Conservation (phyloP, 257 asterid genomes). For the Linderniella brevidens region DNA sequence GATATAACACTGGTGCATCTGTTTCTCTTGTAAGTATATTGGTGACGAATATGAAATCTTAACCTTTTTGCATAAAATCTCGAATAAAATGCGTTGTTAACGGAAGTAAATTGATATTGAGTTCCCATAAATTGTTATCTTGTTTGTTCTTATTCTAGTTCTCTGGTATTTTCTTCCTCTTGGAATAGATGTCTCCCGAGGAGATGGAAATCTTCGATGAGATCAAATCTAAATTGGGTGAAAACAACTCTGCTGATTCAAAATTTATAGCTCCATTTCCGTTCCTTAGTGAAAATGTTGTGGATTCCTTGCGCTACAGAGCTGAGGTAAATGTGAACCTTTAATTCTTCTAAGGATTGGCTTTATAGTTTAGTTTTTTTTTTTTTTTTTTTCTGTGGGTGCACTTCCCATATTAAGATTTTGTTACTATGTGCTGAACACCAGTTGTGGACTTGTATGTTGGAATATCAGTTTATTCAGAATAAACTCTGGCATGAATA, state of each 20-base stretch:
- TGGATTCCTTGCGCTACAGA: conserved; percentile 84
- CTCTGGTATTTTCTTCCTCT: conserved; percentile 6
- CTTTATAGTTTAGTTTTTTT: too few relatives aligned
- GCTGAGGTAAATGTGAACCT: conserved; percentile 66
- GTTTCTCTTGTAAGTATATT: conserved; percentile 89
- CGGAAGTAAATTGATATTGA: neutral
- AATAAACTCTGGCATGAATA: conserved; percentile 4
- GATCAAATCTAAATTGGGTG: conserved; percentile 61
- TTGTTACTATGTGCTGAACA: neutral
- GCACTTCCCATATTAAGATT: too few relatives aligned
- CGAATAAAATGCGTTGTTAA: too few relatives aligned
- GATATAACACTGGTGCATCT: conserved; percentile 83
- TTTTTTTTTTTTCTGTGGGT: too few relatives aligned
- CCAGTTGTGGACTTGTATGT: too few relatives aligned
- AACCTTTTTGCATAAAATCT: conserved; percentile 12
- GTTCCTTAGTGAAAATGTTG: conserved; percentile 64
- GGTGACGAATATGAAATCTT: too few relatives aligned
- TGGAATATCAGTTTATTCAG: neutral
- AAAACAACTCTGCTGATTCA: conserved; percentile 37
- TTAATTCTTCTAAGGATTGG: too few relatives aligned
- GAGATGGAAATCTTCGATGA: conserved; percentile 65
- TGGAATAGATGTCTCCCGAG: conserved; percentile 52
- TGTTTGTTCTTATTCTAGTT: too few relatives aligned
- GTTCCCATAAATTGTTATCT: too few relatives aligned
- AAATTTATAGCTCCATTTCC: conserved; percentile 85